Base-by-base conservation (phyloP, 116 monocot genomes). In the Phalaenopsis hybrid region DNA sequence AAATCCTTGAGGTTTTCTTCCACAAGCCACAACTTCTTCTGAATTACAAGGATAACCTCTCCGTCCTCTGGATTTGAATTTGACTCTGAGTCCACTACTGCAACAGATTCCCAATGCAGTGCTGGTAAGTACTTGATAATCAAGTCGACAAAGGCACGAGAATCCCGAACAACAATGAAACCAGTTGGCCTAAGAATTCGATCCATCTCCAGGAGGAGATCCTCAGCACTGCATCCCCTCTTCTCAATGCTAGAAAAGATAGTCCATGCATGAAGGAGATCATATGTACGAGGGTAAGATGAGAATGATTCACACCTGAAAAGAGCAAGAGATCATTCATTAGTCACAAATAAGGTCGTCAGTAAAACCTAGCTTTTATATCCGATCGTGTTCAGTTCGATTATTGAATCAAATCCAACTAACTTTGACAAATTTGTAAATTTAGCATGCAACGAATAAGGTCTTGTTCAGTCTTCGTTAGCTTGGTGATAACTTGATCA, bases 261-360 rank as follows among this genome's bases (percentile, higher is more conserved):
- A 10, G 73, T 79, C 84, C 57, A 79, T 41, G 87, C 87, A 44
- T 87, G 87, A 58, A 87, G 81, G 70, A 87, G 87, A 73, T 87
- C 87, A 37, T 87, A 87, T 8, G 87, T 87, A 25, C 87, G 69
- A 49, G 87, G 87, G 31, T 87, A 87, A 20, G 87, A 84, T 79
- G 87, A 87, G 84, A 83, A 87, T 33, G 87, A 77, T 55, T 87
- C 84, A 75, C 87, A 87, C 87, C 87, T 87, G 55, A 16, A 51
- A 55, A 15, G 55, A 15, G 15, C 15, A 37, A 37, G 55, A 55
- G 55, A 55, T 0, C 15, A 55, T 55, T 55, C 55, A 55, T 55
- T 55, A 55, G 2, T 15, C 55, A 55, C 55, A 12, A 55, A 15
- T 16, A 55, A 37, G 15, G 55, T 4, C 15, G 55, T 55, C 12